Conservation (phyloP, 306 rosid genomes). For the Pueraria montana region DNA sequence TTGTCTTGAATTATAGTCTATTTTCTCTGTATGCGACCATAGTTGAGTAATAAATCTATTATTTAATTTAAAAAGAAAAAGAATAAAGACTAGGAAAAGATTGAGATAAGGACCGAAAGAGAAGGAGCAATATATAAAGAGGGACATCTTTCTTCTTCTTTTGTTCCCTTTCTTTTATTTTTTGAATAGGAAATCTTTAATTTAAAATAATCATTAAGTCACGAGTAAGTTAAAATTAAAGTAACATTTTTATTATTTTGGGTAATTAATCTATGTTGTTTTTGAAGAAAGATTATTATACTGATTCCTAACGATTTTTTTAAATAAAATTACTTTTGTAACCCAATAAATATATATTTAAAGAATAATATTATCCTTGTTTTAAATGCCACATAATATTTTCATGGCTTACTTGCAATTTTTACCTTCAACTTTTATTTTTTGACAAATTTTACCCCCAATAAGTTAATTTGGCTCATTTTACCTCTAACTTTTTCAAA, state of each 20-base stretch:
- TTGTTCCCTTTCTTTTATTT: not conserved
- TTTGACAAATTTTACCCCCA: too few relatives aligned
- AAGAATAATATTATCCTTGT: too few relatives aligned
- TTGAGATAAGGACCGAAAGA: conserved; percentile 21
- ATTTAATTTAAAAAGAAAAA: not conserved
- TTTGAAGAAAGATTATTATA: not conserved
- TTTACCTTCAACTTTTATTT: too few relatives aligned
- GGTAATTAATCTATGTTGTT: not conserved
- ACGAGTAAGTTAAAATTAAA: not conserved
- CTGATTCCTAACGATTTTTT: not conserved
- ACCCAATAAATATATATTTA: too few relatives aligned
- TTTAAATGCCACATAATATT: too few relatives aligned
- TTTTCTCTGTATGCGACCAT: not conserved
- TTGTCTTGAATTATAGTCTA: not conserved
- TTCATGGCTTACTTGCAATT: too few relatives aligned
- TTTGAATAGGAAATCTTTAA: not conserved
- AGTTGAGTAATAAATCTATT: not conserved
- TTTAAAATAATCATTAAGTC: not conserved
- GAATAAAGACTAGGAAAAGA: not conserved
- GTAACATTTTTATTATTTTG: not conserved
- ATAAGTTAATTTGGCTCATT: too few relatives aligned
- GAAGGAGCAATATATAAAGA: not conserved
- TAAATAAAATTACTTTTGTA: too few relatives aligned
- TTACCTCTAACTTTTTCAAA: too few relatives aligned
- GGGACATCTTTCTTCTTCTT: not conserved